These are phyloP conservation scores for Dendrobium catenatum DNA, from an alignment of 106 monocot genomes.

Conservation along the genomic window DNA sequence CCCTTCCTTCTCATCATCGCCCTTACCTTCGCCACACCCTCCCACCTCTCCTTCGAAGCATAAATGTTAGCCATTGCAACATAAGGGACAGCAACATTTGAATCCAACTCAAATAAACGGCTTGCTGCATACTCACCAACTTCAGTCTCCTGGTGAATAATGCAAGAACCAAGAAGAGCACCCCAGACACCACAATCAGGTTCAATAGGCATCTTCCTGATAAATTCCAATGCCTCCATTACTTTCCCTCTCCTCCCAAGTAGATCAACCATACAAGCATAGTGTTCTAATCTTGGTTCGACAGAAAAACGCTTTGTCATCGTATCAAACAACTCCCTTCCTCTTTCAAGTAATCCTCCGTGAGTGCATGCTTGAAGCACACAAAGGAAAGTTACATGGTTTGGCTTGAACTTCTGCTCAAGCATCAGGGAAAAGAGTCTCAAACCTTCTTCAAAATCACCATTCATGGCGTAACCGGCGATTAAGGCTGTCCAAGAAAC, in stretches of 20 bases:
- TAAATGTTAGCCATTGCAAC: slow-evolving; percentile 36
- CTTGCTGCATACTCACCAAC: slow-evolving; percentile 22
- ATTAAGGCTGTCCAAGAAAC: slow-evolving; percentile 47
- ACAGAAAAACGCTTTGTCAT: slow-evolving; percentile 22
- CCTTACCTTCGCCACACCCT: slow-evolving; percentile 20
- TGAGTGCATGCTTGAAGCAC: slow-evolving; percentile 42
- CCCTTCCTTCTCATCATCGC: slow-evolving; percentile 22
- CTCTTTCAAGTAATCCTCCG: slow-evolving; percentile 36
- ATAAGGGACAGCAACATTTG: slow-evolving; percentile 22
- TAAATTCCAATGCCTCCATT: slow-evolving; percentile 28
- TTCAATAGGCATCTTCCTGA: slow-evolving; percentile 19
- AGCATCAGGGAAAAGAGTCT: slow-evolving; percentile 29
- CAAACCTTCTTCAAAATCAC: slow-evolving; percentile 17
- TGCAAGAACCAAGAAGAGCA: slow-evolving; percentile 29
- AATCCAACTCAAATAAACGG: slow-evolving; percentile 26
- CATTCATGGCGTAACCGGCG: slow-evolving; percentile 33
- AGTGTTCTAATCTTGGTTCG: slow-evolving; percentile 31
- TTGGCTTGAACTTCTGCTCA: slow-evolving; percentile 16
- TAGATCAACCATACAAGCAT: slow-evolving; percentile 41
- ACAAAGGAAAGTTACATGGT: slow-evolving; percentile 31
- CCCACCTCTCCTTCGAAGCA: slow-evolving; percentile 34
- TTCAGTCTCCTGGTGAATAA: slow-evolving; percentile 18
- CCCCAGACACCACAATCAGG: slow-evolving; percentile 37
- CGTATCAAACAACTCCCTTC: slow-evolving; percentile 18
- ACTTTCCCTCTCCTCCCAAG: slow-evolving; percentile 24